Evolutionary conservation across 148 eudicot species (phyloP), one percentile per base, ranked within the genome.

Genomic region (Fagopyrum homotropicum): DNA sequence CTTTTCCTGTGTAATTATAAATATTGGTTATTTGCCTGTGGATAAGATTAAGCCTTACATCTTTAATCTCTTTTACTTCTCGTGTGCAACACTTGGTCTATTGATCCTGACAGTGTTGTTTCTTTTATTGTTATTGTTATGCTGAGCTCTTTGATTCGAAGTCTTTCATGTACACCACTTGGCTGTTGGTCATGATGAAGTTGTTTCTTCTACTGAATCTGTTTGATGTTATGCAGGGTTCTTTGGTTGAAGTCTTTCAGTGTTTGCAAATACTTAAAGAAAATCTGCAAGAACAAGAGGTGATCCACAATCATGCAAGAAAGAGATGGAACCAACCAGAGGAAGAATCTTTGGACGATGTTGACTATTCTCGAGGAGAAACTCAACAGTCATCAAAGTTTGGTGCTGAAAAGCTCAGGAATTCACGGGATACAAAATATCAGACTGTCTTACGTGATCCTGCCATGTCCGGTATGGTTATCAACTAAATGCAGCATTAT

Each of bases 231-330:
- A 46, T 80, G 75, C 85, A 95, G 98, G 98, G 97, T 69, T 84
- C 90, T 7, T 86, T 95, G 90, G 81, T 80, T 83, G 81, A 73
- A 35, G 89, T 95, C 16, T 71, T 88, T 76, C 89, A 92, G 78
- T 90, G 98, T 83, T 88, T 95, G 79, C 80, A 84, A 78, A 83
- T 75, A 50, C 88, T 95, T 45, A 82, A 79, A 79, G 79, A 61
- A 81, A 81, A n/a, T 80, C 82, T 80, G 12, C 74, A 75, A 60
- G 85, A 79, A 35, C 29, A 64, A 44, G 81, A 80, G 72, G 59
- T 56, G 49, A 29, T 63, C 63, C 75, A 29, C 30, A 82, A 78
- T 74, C 74, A 78, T 75, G 81, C 45, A 45, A 80, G 87, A 76
- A 82, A 71, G 81, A 77, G 73, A 78, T 80, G 85, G 87, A 82